Evolutionary conservation across 768 basidiomycete genomes (phyloP), one percentile per base, ranked within the genome.

Genomic region (Fomitopsis serialis): DNA sequence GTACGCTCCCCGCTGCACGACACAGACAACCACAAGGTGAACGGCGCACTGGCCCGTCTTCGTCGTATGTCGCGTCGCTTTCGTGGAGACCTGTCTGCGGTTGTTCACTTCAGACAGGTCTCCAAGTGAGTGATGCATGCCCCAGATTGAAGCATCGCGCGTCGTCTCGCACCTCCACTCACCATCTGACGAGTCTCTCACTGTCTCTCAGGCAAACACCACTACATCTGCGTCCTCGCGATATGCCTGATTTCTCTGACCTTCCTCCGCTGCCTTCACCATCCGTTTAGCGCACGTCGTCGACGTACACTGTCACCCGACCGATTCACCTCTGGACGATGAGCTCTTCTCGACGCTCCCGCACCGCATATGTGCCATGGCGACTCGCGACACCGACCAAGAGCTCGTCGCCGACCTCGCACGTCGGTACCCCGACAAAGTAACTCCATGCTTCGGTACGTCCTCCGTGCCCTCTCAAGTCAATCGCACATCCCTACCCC

Each of bases 261-360:
- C 48, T 49, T 2, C 48, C 34, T 40, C 35, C 48, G 8, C 48
- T 49, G 32, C 48, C 48, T n/a, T 9, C 34, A 12, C 48, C 19
- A 3, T 58, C 62, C 46, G 77, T 92, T 43, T 90, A 19, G 71
- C 68, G 21, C 90, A 90, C 61, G 72, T 98, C 53, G 77, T 85
- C 50, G 95, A 97, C 64, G 89, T 85, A 0, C 95, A 98, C 60
- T 95, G 91, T 68, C 95, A 98, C 70, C 93, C 95, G 2, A 93
- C 90, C 3, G 94, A 96, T 67, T 79, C 86, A 10, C 68, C 66
- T 1, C 76, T 84, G 36, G 60, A 71, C 8, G 49, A 68, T 3
- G 68, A 72, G 22, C 75, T 77, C 4, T 82, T 89, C 70, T 72
- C 80, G 23, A 61, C 69, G 11, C 78, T 89, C 3, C 66, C 72